Evolutionary conservation across 1,284 basidiomycete genomes (phyloP), one percentile per base, ranked within the genome.

Genomic region (Stygiomarasmius scandens): DNA sequence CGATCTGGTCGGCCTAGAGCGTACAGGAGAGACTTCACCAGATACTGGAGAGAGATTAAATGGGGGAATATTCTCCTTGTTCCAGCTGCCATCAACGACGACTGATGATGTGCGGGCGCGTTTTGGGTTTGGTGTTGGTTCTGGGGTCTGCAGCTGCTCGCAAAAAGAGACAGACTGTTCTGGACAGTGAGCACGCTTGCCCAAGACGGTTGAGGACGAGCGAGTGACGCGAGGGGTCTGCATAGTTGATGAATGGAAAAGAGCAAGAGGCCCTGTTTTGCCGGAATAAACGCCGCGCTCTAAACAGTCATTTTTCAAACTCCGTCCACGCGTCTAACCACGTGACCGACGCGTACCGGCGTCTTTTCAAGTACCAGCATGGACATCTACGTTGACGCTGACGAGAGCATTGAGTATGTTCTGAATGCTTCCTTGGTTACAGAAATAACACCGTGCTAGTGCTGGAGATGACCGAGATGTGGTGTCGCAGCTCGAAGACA

Each of bases 21-120:
- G 64, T 5, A 72, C 63, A 16, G 74, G 69, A 53, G 77, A 72
- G 52, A 4, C 20, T 36, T 48, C 49, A 36, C n/a, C 16, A 25
- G 55, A 22, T 34, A 74, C 60, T 29, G 64, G 55, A 47, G 78
- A 75, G 41, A 67, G 63, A 47, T 69, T 71, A 61, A 81, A 77
- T 1, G 87, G 87, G n/a, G 87, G 84, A 20, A 89, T 78, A 64
- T 90, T 90, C 68, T 90, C 88, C 75, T 90, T 90, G 70, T 90
- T 90, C 25, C 77, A 75, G 49, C 84, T 81, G 38, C 78, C 81
- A 62, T 86, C 85, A n/a, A 77, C 56, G 20, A 70, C 60, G 2
- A 70, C 71, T 3, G 69, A 67, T 4, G 78, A 77, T 19, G 78
- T 83, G 49, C 82, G 79, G 41, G 78, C 71, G 52, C 87, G 84